These are phyloP conservation scores for Trichoderma koningiopsis DNA, from an alignment of 2,329 filamentous ascomycete genomes.

Conservation along the genomic window DNA sequence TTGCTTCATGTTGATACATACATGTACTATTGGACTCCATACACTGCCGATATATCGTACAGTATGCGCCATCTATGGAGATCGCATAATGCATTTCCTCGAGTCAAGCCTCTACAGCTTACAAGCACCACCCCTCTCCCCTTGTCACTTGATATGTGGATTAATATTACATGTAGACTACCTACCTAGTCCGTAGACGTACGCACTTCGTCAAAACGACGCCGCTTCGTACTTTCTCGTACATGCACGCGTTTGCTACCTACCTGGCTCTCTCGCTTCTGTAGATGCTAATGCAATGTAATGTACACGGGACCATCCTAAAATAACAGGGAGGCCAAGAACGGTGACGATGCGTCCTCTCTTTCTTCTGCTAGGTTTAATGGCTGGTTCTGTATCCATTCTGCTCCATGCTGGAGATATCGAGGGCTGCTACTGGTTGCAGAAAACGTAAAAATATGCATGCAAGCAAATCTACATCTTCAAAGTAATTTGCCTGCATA, in stretches of 20 bases:
- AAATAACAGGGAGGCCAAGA: background rate
- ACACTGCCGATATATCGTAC: background rate
- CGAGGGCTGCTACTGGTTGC: background rate
- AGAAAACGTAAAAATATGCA: background rate
- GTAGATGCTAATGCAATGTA: background rate
- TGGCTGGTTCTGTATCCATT: background rate
- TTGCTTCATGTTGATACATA: background rate
- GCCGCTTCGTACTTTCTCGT: background rate
- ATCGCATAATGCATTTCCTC: background rate
- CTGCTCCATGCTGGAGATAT: background rate
- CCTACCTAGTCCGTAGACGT: background rate
- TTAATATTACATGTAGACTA: background rate
- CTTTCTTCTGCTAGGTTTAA: background rate
- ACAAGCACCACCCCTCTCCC: background rate
- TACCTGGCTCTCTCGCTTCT: background rate
- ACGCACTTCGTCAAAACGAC: background rate
- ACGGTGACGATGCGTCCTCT: background rate
- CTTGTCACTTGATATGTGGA: slow-evolving; percentile 5
- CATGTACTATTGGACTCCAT: background rate
- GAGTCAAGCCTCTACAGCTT: slow-evolving; percentile 2
- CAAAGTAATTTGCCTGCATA: background rate
- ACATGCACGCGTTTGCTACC: background rate
- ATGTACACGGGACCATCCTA: background rate
- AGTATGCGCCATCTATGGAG: background rate
- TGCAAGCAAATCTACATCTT: slow-evolving; percentile 10